Conservation (phyloP, 2,329 filamentous ascomycete genomes). For the Trichophyton equinum region DNA sequence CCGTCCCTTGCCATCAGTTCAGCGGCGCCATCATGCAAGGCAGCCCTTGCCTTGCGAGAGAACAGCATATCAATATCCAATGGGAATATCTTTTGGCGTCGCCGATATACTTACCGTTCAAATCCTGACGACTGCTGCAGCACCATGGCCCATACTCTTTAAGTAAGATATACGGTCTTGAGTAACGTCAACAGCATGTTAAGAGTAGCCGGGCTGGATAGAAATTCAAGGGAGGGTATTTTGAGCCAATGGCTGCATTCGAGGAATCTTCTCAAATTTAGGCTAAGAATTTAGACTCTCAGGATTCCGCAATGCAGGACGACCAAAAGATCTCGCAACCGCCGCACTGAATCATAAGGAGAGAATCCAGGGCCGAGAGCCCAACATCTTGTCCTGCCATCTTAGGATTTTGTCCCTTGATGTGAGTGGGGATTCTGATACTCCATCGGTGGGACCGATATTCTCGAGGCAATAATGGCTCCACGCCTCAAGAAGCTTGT, state of each 20-base stretch:
- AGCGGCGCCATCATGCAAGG: neutral
- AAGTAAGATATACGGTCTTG: neutral
- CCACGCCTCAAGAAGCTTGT: too few species aligned
- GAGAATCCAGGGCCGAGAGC: too few species aligned
- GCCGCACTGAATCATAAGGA: neutral
- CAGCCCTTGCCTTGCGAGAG: neutral
- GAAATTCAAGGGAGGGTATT: neutral
- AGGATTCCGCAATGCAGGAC: neutral
- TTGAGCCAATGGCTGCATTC: neutral
- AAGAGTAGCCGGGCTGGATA: neutral
- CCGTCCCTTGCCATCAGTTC: neutral
- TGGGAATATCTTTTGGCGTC: neutral
- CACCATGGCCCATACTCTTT: neutral
- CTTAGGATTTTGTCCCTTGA: too few species aligned
- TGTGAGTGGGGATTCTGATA: too few species aligned
- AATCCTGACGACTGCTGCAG: neutral
- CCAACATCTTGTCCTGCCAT: too few species aligned
- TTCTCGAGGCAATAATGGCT: too few species aligned
- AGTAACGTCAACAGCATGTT: neutral
- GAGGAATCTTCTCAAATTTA: neutral
- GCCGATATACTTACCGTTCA: neutral
- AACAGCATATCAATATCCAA: neutral
- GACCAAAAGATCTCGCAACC: neutral
- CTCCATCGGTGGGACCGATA: too few species aligned
- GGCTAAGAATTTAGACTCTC: neutral